A percentile compares a stretch with the other conserved stretches of the same genome.
phyloP scores from a whole-genome alignment of 768 basidiomycete species.

The Dacryopinax spathularia region DNA sequence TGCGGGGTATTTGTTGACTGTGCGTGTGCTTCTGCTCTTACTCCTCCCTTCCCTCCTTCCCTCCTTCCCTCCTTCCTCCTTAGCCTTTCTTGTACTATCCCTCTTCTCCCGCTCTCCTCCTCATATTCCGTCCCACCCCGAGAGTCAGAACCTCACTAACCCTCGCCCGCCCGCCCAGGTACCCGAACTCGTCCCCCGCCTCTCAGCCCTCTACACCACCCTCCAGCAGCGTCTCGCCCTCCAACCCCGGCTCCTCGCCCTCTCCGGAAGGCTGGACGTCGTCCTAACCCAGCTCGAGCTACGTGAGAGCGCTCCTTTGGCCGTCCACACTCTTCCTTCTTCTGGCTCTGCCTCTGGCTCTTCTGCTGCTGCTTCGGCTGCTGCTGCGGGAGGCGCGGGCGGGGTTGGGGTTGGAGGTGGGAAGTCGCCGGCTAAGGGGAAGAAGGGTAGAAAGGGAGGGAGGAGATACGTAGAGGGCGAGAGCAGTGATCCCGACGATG shows the following conservation, averaged over 20 bases:
- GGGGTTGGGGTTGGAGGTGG: slow-evolving; percentile 22
- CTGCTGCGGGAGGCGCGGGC: slow-evolving; percentile 10
- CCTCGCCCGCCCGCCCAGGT: slow-evolving; percentile 39
- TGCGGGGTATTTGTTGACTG: slow-evolving; percentile 87
- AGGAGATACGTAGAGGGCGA: slow-evolving; percentile 43
- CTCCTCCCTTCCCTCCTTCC: neutral
- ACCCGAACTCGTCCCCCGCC: slow-evolving; percentile 76
- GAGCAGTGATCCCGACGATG: slow-evolving; percentile 49
- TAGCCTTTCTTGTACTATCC: neutral
- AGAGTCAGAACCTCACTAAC: neutral
- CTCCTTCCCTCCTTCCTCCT: neutral
- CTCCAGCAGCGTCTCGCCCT: slow-evolving; percentile 65
- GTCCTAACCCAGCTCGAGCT: slow-evolving; percentile 88
- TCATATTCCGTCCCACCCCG: neutral
- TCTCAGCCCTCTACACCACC: slow-evolving; percentile 71
- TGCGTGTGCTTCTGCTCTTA: too few relatives aligned
- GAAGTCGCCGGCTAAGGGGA: slow-evolving; percentile 77
- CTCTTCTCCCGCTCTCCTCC: neutral
- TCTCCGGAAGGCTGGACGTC: slow-evolving; percentile 85
- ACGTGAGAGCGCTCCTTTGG: slow-evolving; percentile 48
- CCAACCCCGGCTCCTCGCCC: slow-evolving; percentile 68
- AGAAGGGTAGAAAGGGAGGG: slow-evolving; percentile 44
- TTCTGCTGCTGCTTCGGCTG: too few relatives aligned
- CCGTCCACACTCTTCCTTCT: slow-evolving; percentile 23
- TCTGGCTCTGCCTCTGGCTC: slow-evolving; percentile 21